Conservation (phyloP, 805 yeast species). For the Hanseniaspora meyeri region DNA sequence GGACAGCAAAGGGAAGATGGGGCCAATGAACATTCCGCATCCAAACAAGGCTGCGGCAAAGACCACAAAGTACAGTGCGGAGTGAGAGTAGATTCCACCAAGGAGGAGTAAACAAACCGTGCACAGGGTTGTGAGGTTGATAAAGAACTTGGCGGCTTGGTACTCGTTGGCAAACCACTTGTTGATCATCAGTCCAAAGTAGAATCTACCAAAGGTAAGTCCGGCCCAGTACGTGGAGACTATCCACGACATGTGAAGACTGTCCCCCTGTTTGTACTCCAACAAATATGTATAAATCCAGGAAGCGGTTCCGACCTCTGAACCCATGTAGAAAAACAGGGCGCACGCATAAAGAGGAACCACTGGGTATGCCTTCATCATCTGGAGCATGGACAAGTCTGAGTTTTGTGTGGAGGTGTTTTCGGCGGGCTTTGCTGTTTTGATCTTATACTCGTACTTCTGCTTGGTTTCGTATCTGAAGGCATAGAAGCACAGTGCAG, state of each 20-base stretch:
- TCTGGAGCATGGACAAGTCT: constrained; percentile 10
- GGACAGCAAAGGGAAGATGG: constrained; percentile 61
- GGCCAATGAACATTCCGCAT: constrained; percentile 54
- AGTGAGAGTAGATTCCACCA: constrained; percentile 18
- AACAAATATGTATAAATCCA: constrained; percentile 58
- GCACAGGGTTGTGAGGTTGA: constrained; percentile 26
- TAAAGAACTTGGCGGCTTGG: constrained; percentile 28
- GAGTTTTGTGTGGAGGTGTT: constrained; percentile 12
- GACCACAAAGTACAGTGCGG: constrained; percentile 18
- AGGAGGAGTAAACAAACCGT: constrained; percentile 25
- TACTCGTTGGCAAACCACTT: constrained; percentile 36
- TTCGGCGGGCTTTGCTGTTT: constrained; percentile 17
- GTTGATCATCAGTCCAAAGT: constrained; percentile 44
- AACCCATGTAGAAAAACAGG: constrained; percentile 53
- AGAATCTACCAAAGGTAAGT: constrained; percentile 48
- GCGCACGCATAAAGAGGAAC: constrained; percentile 41
- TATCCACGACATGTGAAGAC: constrained; percentile 43
- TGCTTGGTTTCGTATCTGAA: constrained; percentile 35
- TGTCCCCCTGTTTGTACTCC: constrained; percentile 39
- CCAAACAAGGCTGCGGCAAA: constrained; percentile 28
- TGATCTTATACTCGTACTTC: constrained; percentile 25
- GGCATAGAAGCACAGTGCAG: constrained; percentile 28
- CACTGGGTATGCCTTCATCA: constrained; percentile 25
- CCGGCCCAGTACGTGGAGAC: constrained; percentile 68
- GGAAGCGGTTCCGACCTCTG: constrained; percentile 57